Base-by-base conservation (phyloP, 495 filamentous ascomycete genomes). In the Trichoderma gamsii region DNA sequence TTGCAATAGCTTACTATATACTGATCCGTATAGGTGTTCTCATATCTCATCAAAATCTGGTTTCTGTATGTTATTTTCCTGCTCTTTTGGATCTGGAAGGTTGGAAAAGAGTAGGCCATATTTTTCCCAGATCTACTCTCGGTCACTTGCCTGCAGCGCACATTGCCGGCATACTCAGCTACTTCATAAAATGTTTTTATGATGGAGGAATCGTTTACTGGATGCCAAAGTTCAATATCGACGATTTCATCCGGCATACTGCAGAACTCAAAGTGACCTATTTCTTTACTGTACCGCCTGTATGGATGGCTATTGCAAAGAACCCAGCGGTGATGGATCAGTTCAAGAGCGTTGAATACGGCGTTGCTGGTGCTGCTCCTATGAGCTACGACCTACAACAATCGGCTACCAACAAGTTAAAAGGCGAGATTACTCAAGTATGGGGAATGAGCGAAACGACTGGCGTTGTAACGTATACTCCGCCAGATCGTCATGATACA, bases 361-460 rank as follows among this genome's bases (percentile, higher is more conserved):
- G 74, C 11, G 32, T 74, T 0, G 68, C 72, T 6, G 77, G 76
- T 5, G 76, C 75, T 7, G 77, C 77, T 25, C 76, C 77, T 1
- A 76, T 79, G 74, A 76, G 76, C 9, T 70, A 65, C 21, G 77
- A 79, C n/a, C 71, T 79, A n/a, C 78, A 81, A 63, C 21, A 59
- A 9, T 73, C 69, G 11, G 76, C 70, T 11, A 41, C 56, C 64
- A 72, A 66, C 52, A 77, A 75, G 64, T 35, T 83, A 66, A 70
- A 77, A 11, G 69, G 68, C 72, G 69, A 82, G 75, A 65, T 70
- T n/a, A 51, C 80, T 23, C 91, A 93, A 73, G 88, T 88, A 0
- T 93, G 89, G 87, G 91, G 90, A 0, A 84, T 92, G 79, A 91
- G 88, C 27, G 89, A 91, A 83, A 81, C 79, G 27, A 74, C 74